Evolutionary conservation across 106 monocot species (phyloP).

Genomic region (Xerophyta viscosa): DNA sequence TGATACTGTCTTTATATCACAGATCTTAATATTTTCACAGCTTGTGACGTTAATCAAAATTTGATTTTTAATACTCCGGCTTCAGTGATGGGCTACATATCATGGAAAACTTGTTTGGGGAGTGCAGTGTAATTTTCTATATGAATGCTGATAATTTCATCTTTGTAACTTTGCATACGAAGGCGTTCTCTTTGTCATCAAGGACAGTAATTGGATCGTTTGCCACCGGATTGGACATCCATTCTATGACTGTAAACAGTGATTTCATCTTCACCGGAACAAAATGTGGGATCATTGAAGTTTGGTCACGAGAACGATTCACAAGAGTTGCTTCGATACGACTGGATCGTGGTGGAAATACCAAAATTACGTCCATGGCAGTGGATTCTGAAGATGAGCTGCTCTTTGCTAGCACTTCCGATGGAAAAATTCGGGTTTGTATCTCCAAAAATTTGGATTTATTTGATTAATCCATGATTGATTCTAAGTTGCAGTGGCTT

Average conservation of each 20-base stretch:
- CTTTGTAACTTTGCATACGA: slow-evolving; percentile 2
- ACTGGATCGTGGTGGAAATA: slow-evolving; percentile 10
- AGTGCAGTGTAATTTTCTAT: background rate
- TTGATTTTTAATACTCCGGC: background rate
- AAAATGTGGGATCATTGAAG: slow-evolving; percentile 38
- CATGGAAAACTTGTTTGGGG: background rate
- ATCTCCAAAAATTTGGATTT: background rate
- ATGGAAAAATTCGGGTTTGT: slow-evolving; percentile 48
- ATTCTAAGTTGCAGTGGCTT: background rate
- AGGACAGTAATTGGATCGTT: slow-evolving; percentile 29
- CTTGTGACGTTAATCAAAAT: no score
- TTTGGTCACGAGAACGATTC: slow-evolving; percentile 34
- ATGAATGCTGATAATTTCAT: background rate
- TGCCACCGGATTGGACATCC: slow-evolving; percentile 28
- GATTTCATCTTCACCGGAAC: slow-evolving; percentile 49
- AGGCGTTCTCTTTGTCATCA: slow-evolving; percentile 39
- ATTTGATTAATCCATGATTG: background rate
- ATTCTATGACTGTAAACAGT: slow-evolving; percentile 15
- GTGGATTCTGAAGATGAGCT: slow-evolving; percentile 29
- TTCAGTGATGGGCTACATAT: background rate
- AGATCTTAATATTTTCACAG: no score
- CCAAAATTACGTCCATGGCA: slow-evolving; percentile 22
- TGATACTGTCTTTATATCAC: no score
- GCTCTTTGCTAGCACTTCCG: slow-evolving; percentile 35
- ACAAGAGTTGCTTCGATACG: slow-evolving; percentile 29